Conservation (phyloP, 108 stramenopile species). For the Cylindrotheca fusiformis region DNA sequence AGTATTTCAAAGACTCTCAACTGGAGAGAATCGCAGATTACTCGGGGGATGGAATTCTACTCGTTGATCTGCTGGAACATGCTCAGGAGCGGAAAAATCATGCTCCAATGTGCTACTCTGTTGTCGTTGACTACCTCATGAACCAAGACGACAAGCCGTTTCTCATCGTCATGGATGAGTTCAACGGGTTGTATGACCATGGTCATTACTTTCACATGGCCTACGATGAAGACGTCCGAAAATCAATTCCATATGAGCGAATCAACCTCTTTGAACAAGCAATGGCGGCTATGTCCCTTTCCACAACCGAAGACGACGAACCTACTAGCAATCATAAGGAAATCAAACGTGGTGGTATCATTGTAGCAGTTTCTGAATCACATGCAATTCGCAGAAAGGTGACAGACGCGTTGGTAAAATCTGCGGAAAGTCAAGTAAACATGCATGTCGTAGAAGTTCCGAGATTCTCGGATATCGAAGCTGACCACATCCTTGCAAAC, state of each 20-base stretch:
- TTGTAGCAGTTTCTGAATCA: slow-evolving; percentile 63
- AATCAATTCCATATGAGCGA: slow-evolving; percentile 61
- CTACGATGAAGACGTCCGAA: slow-evolving; percentile 61
- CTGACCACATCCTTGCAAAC: slow-evolving; percentile 77
- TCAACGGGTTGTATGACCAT: slow-evolving; percentile 74
- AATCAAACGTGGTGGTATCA: slow-evolving; percentile 69
- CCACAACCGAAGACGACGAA: slow-evolving; percentile 34
- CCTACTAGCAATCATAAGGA: slow-evolving; percentile 6
- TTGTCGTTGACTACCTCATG: slow-evolving; percentile 60
- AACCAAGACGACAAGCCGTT: slow-evolving; percentile 69
- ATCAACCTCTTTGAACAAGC: slow-evolving; percentile 75
- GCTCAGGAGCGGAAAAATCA: slow-evolving; percentile 40
- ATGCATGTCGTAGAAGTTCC: slow-evolving; percentile 64
- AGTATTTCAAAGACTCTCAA: slow-evolving; percentile 59
- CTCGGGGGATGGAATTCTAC: slow-evolving; percentile 24
- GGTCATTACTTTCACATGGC: slow-evolving; percentile 83
- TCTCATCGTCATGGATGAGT: slow-evolving; percentile 73
- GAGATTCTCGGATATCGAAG: slow-evolving; percentile 62
- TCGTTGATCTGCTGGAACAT: slow-evolving; percentile 54
- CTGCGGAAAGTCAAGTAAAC: slow-evolving; percentile 26
- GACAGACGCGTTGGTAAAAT: slow-evolving; percentile 50
- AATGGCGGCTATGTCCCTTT: slow-evolving; percentile 66
- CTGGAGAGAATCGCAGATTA: slow-evolving; percentile 33
- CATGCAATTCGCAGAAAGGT: slow-evolving; percentile 52
- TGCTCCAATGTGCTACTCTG: slow-evolving; percentile 67